Evolutionary conservation across 129 eudicot genomes (phyloP), one percentile per base, ranked within the genome.

Genomic region (Flaveria bidentis): DNA sequence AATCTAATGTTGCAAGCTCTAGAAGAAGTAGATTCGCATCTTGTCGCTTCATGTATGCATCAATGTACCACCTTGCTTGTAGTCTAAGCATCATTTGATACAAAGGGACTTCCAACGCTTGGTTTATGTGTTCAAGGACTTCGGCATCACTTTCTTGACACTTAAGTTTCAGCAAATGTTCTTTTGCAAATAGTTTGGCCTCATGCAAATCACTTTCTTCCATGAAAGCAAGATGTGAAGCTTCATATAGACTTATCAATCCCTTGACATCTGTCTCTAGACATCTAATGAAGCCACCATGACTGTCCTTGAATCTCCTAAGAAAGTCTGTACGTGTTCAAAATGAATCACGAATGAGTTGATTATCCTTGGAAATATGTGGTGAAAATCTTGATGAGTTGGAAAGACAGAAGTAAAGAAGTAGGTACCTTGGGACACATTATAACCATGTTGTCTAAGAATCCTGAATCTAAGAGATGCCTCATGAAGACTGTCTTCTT

Each of bases 1-100:
- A 85, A 70, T 85, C 88, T 14, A 82, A 61, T 33, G 15, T 65
- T 6, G 86, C 86, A 60, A 78, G 78, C 72, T 77, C 70, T 22
- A 82, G 79, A 26, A 85, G 55, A 42, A 39, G 20, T 10, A 15
- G 18, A 22, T 72, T 73, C 11, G 73, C 67, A 39, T 78, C 66
- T 49, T 70, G 28, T 41, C 25, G 75, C 55, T 26, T 58, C 13
- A 42, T 72, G 55, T 82, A 85, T 23, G 50, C 67, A 33, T 76
- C 73, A 14, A 81, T 85, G 60, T 72, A 72, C 72, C 71, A 39
- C 33, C 84, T 70, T 17, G 84, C 71, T 66, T 85, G 76, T 25
- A 84, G 12, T 56, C 85, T 70, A 10, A 14, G 62, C 71, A 71
- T 39, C 56, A 68, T 50, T 9, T 67, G 55, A 50, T 81, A 75